These are phyloP conservation scores for Eucalyptus dawsonii DNA, from an alignment of 345 rosid genomes.

Conservation along the genomic window DNA sequence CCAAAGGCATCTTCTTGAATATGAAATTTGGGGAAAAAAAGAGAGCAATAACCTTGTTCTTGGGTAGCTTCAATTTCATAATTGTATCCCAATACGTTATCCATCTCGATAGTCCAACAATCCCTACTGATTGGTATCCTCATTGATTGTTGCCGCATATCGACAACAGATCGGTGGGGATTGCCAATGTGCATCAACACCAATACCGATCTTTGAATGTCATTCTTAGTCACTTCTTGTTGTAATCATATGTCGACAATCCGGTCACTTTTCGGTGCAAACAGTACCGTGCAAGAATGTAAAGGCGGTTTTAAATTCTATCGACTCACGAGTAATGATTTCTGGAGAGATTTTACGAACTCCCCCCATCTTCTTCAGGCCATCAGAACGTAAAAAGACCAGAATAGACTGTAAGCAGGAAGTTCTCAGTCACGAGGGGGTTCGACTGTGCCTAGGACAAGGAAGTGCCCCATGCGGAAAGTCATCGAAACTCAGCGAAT, in stretches of 20 bases:
- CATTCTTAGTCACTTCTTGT: neutral
- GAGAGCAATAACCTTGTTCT: neutral
- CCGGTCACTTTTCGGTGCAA: neutral
- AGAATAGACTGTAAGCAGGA: neutral
- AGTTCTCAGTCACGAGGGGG: neutral
- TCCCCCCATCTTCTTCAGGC: neutral
- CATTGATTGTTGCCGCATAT: accelerated
- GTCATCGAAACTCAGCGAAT: neutral
- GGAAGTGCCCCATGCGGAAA: neutral
- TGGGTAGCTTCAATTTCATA: accelerated
- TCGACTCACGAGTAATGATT: neutral
- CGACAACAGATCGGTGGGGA: neutral
- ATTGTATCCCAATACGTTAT: neutral
- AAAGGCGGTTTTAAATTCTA: no score
- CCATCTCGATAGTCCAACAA: neutral
- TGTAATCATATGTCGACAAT: neutral
- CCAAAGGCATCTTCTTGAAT: neutral
- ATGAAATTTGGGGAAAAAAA: no score
- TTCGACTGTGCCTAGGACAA: neutral
- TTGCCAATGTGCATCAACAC: neutral
- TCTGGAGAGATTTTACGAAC: neutral
- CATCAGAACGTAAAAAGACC: neutral
- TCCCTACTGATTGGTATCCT: no score
- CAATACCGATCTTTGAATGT: no score
- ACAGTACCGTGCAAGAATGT: neutral